Percentiles rank a stretch among this genome's conserved stretches.
Evolutionary conservation across 345 rosid genomes (phyloP).

Genomic region (Alliaria petiolata): DNA sequence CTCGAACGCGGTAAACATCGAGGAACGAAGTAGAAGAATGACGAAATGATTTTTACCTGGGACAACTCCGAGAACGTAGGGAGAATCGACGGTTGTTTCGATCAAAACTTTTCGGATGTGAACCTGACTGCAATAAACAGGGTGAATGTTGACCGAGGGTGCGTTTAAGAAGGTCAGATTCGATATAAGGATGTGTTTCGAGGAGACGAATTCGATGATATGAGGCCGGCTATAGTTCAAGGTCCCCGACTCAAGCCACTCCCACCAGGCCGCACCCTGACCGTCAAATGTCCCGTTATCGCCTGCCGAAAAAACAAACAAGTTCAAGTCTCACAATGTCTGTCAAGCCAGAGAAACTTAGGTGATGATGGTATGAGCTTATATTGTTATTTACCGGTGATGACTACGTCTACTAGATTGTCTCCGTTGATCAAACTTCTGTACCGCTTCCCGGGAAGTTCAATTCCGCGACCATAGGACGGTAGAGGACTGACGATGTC

Average conservation of each 20-base stretch:
- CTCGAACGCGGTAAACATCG: neutral
- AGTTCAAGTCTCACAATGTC: neutral
- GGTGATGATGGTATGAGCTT: neutral
- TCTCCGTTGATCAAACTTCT: conserved; percentile 82
- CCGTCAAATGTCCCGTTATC: conserved; percentile 91
- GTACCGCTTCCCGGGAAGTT: conserved; percentile 73
- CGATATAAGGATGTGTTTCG: conserved; percentile 60
- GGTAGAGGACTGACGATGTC: conserved; percentile 77
- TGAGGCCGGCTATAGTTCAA: conserved; percentile 90
- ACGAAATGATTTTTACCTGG: conserved; percentile 47
- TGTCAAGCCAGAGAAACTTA: neutral
- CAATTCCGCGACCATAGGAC: conserved; percentile 84
- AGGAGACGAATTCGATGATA: conserved; percentile 67
- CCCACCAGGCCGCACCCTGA: conserved; percentile 91
- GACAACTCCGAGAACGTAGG: conserved; percentile 65
- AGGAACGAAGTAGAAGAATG: neutral
- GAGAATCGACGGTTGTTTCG: conserved; percentile 57
- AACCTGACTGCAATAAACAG: conserved; percentile 65
- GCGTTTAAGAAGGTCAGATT: conserved; percentile 81
- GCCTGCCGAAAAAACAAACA: conserved; percentile 34
- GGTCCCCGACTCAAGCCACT: conserved; percentile 54
- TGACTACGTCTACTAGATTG: conserved; percentile 64
- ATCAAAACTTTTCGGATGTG: conserved; percentile 38
- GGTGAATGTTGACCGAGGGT: conserved; percentile 78
- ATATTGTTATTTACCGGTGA: conserved; percentile 52